These are phyloP conservation scores for Cercospora brassicicola DNA, from an alignment of 2,329 filamentous ascomycete genomes.

Conservation along the genomic window DNA sequence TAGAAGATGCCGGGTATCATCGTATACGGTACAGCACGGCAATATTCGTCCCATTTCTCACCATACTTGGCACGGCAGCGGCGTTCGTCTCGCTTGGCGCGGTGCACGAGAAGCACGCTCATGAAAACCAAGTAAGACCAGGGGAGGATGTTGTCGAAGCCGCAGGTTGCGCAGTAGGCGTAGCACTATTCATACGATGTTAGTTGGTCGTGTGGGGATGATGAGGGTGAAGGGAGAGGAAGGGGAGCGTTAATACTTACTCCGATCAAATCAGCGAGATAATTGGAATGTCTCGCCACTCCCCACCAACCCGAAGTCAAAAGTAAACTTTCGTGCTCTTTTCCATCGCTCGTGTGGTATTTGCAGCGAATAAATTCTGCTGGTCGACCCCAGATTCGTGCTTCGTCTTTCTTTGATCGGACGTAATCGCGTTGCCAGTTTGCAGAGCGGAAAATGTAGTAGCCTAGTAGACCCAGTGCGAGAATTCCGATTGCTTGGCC, in stretches of 20 bases:
- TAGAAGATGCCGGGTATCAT: constrained; percentile 24
- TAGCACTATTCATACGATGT: constrained; percentile 11
- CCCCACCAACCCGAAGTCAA: constrained; percentile 29
- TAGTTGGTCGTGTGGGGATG: neutral
- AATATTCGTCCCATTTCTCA: constrained; percentile 26
- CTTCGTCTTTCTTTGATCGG: constrained; percentile 19
- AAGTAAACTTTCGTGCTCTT: constrained; percentile 22
- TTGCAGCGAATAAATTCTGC: constrained; percentile 26
- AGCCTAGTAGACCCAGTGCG: constrained; percentile 18
- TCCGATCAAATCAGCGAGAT: constrained; percentile 25
- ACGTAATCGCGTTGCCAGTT: constrained; percentile 27
- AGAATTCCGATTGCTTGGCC: constrained; percentile 19
- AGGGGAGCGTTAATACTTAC: too few species aligned
- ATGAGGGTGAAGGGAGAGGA: too few species aligned
- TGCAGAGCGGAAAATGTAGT: constrained; percentile 24
- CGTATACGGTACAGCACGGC: constrained; percentile 21
- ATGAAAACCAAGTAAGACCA: constrained; percentile 29
- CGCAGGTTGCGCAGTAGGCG: constrained; percentile 28
- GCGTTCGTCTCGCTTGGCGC: constrained; percentile 21
- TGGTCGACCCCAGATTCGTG: constrained; percentile 23
- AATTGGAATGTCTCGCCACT: constrained; percentile 26
- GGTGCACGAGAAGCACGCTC: constrained; percentile 21
- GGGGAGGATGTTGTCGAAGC: constrained; percentile 22
- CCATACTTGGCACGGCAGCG: constrained; percentile 27
- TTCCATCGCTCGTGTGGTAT: constrained; percentile 25